A percentile compares a stretch with the other conserved stretches of the same genome.
These are phyloP conservation scores for Yarrowia sp. DNA, from an alignment of 805 yeast genomes.

Conservation along the genomic window DNA sequence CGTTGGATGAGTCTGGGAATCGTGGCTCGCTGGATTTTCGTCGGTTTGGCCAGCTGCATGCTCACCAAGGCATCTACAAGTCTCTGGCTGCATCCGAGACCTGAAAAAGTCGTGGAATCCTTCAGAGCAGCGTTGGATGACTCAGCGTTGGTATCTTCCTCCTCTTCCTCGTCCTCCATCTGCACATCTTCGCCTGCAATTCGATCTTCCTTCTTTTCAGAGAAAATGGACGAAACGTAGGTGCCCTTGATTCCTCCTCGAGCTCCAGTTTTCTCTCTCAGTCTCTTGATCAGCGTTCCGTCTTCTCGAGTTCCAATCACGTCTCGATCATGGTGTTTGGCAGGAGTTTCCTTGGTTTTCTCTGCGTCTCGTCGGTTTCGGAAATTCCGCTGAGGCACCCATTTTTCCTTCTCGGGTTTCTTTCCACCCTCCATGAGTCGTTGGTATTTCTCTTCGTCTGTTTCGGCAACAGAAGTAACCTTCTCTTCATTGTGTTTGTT, in stretches of 20 bases:
- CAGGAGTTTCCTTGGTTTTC: background rate
- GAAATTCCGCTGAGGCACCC: conserved; percentile 26
- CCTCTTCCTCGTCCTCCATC: conserved; percentile 51
- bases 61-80: conserved; percentile 64
- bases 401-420: conserved; percentile 15
- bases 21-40: conserved; percentile 83
- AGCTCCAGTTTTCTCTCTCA: conserved; percentile 38
- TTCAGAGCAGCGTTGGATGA: conserved; percentile 87
- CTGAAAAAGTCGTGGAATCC: conserved; percentile 71
- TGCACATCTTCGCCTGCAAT: conserved; percentile 52
- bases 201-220: conserved; percentile 64
- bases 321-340: conserved; percentile 23
- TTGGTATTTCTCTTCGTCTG: conserved; percentile 13
- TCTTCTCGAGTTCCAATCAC: conserved; percentile 16
- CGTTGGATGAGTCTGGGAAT: conserved; percentile 63
- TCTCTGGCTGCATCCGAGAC: conserved; percentile 68
- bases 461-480: background rate
- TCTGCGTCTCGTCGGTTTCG: conserved; percentile 1
- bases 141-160: conserved; percentile 46
- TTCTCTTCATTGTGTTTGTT: no score
- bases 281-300: conserved; percentile 14
- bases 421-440: conserved; percentile 1
- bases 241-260: conserved; percentile 41
- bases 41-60: conserved; percentile 64
- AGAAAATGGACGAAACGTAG: conserved; percentile 54